Percentiles rank a stretch among this genome's conserved stretches.
phyloP scores from a whole-genome alignment of 1,284 basidiomycete genomes.

The Trichosporon sp. region DNA sequence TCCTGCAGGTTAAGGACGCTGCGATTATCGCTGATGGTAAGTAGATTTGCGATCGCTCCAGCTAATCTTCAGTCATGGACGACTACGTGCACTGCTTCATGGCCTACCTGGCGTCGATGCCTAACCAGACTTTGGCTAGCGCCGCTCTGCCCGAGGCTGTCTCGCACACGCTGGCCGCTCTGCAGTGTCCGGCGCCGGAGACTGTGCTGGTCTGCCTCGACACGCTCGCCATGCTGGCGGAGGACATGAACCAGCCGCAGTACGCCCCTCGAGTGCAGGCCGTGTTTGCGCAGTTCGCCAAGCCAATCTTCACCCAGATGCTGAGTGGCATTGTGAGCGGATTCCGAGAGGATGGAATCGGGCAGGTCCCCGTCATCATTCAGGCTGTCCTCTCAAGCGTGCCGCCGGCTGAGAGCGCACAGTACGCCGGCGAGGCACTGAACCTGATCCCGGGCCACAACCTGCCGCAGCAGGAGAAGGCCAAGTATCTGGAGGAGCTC shows the following conservation, averaged over 20 bases:
- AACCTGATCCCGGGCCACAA: slow-evolving; percentile 63
- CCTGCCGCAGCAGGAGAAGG: slow-evolving; percentile 64
- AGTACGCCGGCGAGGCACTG: slow-evolving; percentile 67
- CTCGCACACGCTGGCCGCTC: slow-evolving; percentile 65
- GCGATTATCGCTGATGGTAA: slow-evolving; percentile 74
- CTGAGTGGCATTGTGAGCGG: slow-evolving; percentile 73
- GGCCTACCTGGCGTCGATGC: slow-evolving; percentile 60
- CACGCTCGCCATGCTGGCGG: slow-evolving; percentile 66
- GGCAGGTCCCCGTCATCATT: slow-evolving; percentile 70
- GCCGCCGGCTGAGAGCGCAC: slow-evolving; percentile 63
- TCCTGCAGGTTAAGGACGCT: slow-evolving; percentile 63
- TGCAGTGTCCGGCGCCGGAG: slow-evolving; percentile 73
- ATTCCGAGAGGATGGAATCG: slow-evolving; percentile 80
- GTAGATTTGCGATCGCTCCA: slow-evolving; percentile 25
- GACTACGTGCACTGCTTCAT: slow-evolving; percentile 84
- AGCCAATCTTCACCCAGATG: slow-evolving; percentile 63
- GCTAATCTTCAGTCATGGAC: slow-evolving; percentile 67
- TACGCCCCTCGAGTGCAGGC: slow-evolving; percentile 54
- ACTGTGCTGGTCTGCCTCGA: slow-evolving; percentile 76
- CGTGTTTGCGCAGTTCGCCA: slow-evolving; percentile 68
- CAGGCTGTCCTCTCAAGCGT: slow-evolving; percentile 59
- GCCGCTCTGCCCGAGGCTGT: slow-evolving; percentile 69
- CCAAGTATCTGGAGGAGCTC: slow-evolving; percentile 67
- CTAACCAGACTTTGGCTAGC: slow-evolving; percentile 72
- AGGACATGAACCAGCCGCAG: slow-evolving; percentile 53